These are phyloP conservation scores for Fomitopsis palustris DNA, from an alignment of 1,284 basidiomycete genomes.

Conservation along the genomic window DNA sequence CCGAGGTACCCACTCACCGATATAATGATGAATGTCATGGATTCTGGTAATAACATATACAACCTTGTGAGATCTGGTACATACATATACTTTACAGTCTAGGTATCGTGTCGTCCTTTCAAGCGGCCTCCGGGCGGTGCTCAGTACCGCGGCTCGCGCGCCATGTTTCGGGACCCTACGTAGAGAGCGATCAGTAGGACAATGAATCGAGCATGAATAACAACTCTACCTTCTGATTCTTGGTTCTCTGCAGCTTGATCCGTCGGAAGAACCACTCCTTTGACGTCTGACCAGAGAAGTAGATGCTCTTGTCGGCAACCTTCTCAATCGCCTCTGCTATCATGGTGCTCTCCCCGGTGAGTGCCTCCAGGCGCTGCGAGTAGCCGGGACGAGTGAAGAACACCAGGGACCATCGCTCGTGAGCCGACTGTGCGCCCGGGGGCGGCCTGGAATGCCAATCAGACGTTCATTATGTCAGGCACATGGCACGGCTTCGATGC, in stretches of 20 bases:
- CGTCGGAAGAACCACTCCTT: constrained; percentile 29
- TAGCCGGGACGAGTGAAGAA: constrained; percentile 36
- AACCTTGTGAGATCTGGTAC: neutral
- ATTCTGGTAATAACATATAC: neutral
- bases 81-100: neutral
- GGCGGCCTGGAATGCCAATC: constrained; percentile 20
- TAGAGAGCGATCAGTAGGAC: neutral
- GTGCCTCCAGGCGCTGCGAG: constrained; percentile 21
- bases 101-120: neutral
- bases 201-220: neutral
- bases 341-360: constrained; percentile 22
- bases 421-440: constrained; percentile 28
- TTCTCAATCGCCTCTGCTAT: constrained; percentile 26
- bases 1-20: too few species aligned
- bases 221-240: constrained; percentile 19
- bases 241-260: constrained; percentile 23
- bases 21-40: too few species aligned
- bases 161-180: constrained; percentile 30
- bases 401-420: constrained; percentile 35
- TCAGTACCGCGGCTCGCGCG: constrained; percentile 26
- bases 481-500: neutral
- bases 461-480: neutral
- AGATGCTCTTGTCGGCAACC: constrained; percentile 14
- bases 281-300: constrained; percentile 23
- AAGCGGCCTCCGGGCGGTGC: constrained; percentile 12